These are phyloP conservation scores for Zoysia pacifica DNA, from an alignment of 176 grass and related monocot species.

Conservation along the genomic window DNA sequence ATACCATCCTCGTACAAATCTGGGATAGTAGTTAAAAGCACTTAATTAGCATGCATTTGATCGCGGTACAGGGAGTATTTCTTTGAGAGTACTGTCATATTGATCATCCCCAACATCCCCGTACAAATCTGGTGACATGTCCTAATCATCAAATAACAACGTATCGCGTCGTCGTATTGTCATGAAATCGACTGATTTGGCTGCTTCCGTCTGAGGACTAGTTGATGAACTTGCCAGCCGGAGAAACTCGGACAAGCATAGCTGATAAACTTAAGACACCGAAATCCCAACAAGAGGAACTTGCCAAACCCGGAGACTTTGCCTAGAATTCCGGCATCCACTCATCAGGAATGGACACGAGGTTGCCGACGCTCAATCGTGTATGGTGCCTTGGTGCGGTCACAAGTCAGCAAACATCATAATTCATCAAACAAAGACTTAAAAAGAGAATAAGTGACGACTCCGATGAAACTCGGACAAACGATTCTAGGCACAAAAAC, in stretches of 20 bases:
- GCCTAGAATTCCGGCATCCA: not conserved
- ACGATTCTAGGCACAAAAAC: conserved; percentile 1
- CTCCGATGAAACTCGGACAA: not conserved
- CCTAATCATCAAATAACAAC: not conserved
- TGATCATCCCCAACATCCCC: not conserved
- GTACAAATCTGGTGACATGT: not conserved
- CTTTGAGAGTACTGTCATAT: not conserved
- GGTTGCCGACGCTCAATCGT: not conserved
- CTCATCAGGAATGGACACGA: not conserved
- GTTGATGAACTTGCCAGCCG: too few relatives aligned
- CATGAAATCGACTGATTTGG: too few relatives aligned
- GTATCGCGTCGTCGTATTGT: not conserved
- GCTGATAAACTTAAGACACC: not conserved
- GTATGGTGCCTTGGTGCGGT: not conserved
- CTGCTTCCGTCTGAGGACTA: too few relatives aligned
- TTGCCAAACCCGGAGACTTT: not conserved
- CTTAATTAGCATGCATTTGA: too few relatives aligned
- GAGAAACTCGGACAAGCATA: too few relatives aligned
- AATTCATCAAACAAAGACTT: not conserved
- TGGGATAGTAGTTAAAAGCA: too few relatives aligned
- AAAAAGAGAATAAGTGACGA: not conserved
- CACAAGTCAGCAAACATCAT: not conserved
- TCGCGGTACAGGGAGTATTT: not conserved
- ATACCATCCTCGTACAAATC: too few relatives aligned
- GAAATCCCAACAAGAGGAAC: not conserved